Percentiles rank a stretch among this genome's conserved stretches.
phyloP scores from a whole-genome alignment of 2,329 filamentous ascomycete genomes.

The Diaporthe aspalathi region DNA sequence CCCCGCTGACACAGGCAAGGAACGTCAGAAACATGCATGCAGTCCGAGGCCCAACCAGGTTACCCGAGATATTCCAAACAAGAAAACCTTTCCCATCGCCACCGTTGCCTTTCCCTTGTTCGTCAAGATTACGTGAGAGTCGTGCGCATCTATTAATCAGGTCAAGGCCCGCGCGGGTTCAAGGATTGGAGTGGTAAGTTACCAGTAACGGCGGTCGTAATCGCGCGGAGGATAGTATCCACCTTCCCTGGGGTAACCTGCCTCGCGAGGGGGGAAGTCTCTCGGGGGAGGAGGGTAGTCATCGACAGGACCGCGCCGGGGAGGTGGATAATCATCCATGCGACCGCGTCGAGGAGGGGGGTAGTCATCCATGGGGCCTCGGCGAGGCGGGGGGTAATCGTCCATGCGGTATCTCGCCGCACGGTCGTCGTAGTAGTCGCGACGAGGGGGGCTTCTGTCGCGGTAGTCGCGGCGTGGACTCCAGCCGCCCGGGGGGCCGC shows the following conservation, averaged over 20 bases:
- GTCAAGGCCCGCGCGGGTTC: constrained; percentile 41
- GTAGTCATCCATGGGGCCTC: constrained; percentile 79
- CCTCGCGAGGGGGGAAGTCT: constrained; percentile 63
- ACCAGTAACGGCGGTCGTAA: constrained; percentile 63
- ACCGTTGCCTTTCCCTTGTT: constrained; percentile 30
- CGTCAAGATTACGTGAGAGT: constrained; percentile 27
- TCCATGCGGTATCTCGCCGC: constrained; percentile 81
- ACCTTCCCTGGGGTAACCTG: constrained; percentile 60
- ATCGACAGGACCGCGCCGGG: constrained; percentile 63
- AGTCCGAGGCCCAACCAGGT: constrained; percentile 11
- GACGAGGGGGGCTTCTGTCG: constrained; percentile 80
- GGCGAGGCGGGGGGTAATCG: constrained; percentile 77
- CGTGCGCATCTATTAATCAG: constrained; percentile 39
- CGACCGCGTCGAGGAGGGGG: constrained; percentile 64
- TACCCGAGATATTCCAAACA: constrained; percentile 1
- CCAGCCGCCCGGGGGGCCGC: constrained; percentile 82
- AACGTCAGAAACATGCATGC: neutral
- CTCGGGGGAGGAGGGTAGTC: constrained; percentile 63
- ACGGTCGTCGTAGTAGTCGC: constrained; percentile 87
- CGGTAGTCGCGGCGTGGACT: constrained; percentile 87
- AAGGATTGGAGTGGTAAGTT: constrained; percentile 44
- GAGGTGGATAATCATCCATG: constrained; percentile 68
- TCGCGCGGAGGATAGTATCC: constrained; percentile 59
- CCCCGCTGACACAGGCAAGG: neutral
- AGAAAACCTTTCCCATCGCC: constrained; percentile 28